A percentile compares a stretch with the other conserved stretches of the same genome.
Evolutionary conservation across 2,329 filamentous ascomycete species (phyloP).

Genomic region (Alternaria ethzedia): DNA sequence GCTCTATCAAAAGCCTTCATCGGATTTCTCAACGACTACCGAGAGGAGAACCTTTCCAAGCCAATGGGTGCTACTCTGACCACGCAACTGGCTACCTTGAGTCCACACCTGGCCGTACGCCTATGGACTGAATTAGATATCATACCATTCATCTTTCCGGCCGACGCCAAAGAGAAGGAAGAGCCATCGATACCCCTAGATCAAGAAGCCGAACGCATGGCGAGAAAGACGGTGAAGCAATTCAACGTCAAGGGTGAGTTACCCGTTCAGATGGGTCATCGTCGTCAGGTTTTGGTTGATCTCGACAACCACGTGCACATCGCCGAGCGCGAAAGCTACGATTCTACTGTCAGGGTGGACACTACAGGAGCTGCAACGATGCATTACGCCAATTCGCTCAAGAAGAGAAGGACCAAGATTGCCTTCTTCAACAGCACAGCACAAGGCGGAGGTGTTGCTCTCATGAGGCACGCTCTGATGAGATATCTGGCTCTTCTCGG

Average conservation of each 20-base stretch:
- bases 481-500: constrained; percentile 71
- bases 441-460: constrained; percentile 80
- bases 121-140: constrained; percentile 81
- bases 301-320: constrained; percentile 68
- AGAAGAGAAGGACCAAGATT: constrained; percentile 68
- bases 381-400: constrained; percentile 68
- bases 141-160: constrained; percentile 68
- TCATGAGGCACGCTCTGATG: constrained; percentile 81
- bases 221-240: constrained; percentile 72
- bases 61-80: constrained; percentile 77
- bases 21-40: constrained; percentile 63
- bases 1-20: constrained; percentile 66
- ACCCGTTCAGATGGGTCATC: constrained; percentile 1
- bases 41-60: constrained; percentile 71
- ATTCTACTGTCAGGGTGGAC: constrained; percentile 61
- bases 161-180: constrained; percentile 7
- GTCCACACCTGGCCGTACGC: constrained; percentile 70
- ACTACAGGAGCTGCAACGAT: constrained; percentile 71
- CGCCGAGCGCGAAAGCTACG: constrained; percentile 63
- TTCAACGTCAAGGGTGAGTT: constrained; percentile 14
- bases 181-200: constrained; percentile 67
- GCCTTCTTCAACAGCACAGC: constrained; percentile 81
- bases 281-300: constrained; percentile 58
- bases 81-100: constrained; percentile 63
- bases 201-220: constrained; percentile 82